These are phyloP conservation scores for Talaromyces marneffei DNA, from an alignment of 2,329 filamentous ascomycete species.

Conservation along the genomic window DNA sequence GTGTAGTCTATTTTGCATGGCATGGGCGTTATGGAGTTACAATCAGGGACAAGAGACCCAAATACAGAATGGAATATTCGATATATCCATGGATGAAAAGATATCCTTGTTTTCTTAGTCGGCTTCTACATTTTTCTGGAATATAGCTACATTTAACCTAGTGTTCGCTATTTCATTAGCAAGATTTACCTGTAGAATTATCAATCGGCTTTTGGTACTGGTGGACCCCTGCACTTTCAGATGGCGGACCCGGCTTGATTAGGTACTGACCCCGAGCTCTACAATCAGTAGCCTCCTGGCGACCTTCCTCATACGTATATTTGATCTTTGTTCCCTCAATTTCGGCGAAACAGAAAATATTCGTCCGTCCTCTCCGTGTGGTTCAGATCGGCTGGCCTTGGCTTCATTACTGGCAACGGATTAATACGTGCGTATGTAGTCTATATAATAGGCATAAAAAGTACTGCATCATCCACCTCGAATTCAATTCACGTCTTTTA, in stretches of 20 bases:
- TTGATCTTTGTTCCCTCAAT: neutral
- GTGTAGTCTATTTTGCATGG: constrained; percentile 20
- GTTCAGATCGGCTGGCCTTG: neutral
- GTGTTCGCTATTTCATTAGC: too few species aligned
- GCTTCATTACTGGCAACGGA: neutral
- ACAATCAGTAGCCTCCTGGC: neutral
- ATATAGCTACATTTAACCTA: neutral
- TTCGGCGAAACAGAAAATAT: neutral
- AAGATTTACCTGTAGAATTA: too few species aligned
- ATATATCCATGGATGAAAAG: neutral
- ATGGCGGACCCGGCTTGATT: neutral
- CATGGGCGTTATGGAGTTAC: constrained; percentile 24
- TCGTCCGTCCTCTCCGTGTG: neutral
- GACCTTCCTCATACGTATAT: neutral
- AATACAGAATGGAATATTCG: neutral
- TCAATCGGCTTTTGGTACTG: neutral
- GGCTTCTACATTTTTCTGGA: neutral
- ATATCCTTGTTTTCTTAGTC: neutral
- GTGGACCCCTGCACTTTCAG: neutral
- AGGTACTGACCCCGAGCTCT: neutral
- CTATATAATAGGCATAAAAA: too few species aligned
- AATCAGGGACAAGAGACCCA: neutral
- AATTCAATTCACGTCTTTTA: neutral
- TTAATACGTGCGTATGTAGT: too few species aligned
- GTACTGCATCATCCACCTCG: too few species aligned